Evolutionary conservation across 495 filamentous ascomycete species (phyloP).

Genomic region (Aspergillus baeticus): DNA sequence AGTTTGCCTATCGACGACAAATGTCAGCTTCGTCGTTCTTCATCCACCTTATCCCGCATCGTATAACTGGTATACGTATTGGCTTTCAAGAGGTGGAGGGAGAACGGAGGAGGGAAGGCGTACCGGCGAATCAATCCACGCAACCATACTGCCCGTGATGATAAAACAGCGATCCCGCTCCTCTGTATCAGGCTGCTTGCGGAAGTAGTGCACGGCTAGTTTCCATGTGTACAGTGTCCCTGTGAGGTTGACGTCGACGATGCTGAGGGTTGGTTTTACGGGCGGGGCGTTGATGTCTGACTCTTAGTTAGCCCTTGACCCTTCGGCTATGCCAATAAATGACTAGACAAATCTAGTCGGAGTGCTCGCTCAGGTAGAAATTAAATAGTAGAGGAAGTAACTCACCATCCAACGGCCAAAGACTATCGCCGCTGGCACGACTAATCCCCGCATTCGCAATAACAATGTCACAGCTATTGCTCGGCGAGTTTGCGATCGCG

Average conservation of each 20-base stretch:
- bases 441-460: constrained; percentile 45
- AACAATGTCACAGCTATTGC: constrained; percentile 21
- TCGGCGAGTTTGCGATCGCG: constrained; percentile 19
- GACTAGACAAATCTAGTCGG: too few relatives aligned
- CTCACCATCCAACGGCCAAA: constrained; percentile 34
- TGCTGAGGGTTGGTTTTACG: constrained; percentile 37
- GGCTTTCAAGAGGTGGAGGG: too few relatives aligned
- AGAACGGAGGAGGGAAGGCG: not conserved
- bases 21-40: too few relatives aligned
- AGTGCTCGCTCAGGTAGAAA: too few relatives aligned
- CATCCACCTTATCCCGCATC: not conserved
- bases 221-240: constrained; percentile 42
- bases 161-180: constrained; percentile 35
- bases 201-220: constrained; percentile 45
- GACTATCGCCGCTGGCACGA: constrained; percentile 25
- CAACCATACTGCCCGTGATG: constrained; percentile 31
- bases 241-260: constrained; percentile 40
- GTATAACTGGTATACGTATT: too few relatives aligned
- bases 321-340: too few relatives aligned
- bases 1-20: constrained; percentile 21
- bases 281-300: constrained; percentile 32
- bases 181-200: constrained; percentile 29
- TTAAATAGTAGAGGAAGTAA: not conserved
- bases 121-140: constrained; percentile 30
- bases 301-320: too few relatives aligned